Evolutionary conservation across 768 basidiomycete species (phyloP), one percentile per base, ranked within the genome.

Genomic region (Mycena amicta): DNA sequence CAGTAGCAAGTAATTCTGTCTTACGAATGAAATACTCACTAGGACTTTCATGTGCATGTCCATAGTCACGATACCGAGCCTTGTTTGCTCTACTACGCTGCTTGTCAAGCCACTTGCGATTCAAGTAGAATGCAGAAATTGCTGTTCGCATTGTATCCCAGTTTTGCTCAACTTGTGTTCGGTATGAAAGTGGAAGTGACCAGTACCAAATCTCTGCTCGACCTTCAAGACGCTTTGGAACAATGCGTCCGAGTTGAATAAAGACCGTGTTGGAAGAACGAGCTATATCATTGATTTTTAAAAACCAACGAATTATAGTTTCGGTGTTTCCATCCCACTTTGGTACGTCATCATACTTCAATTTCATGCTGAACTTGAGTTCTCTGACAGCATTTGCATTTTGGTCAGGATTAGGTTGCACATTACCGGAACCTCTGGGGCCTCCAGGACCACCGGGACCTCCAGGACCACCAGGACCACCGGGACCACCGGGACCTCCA

Each of bases 21-120:
- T 75, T 75, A 2, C 72, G 59, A 41, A 74, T 72, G 60, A 60
- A 71, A 50, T 73, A 76, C 18, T 74, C 66, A 39, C 71, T 72
- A 0, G 74, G 74, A 1, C 60, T 68, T 51, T 76, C 74, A 4
- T 40, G 37, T 0, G 55, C 4, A 53, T 72, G 50, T 0, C 62
- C 60, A 0, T 56, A 0, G 18, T 76, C 73, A 5, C 72, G 39
- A 56, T 73, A 76, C 5, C 22, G 31, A 3, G 70, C 67, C 2
- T 61, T 33, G 18, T 61, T 66, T 0, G 74, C 73, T 22, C 65
- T 50, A 5, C 56, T 50, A 31, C 70, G 68, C 49, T 71, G 72
- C 40, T 65, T 61, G 47, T 74, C 72, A 1, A 70, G 29, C 61
- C 65, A 73, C 1, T 52, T 37, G 2, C 72, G 37, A 50, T 72